Evolutionary conservation across 108 stramenopile genomes (phyloP).

Genomic region (Skeletonema potamos): DNA sequence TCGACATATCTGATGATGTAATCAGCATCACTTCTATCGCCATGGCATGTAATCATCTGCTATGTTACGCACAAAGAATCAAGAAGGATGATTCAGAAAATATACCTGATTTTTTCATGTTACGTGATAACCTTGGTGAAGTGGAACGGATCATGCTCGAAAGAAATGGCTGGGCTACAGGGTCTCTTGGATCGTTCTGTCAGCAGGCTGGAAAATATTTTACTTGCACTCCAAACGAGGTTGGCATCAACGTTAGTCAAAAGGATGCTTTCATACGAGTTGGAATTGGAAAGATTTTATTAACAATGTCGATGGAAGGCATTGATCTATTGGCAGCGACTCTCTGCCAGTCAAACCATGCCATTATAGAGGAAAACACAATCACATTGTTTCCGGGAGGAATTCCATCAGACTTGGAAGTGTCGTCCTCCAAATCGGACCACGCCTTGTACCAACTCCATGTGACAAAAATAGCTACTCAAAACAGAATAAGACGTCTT

Average conservation of each 20-base stretch:
- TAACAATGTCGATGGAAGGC: slow-evolving; percentile 17
- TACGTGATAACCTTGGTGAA: not conserved
- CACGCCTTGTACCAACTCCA: slow-evolving; percentile 39
- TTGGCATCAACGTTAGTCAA: not conserved
- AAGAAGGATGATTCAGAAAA: not conserved
- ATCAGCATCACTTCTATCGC: not conserved
- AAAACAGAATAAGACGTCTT: slow-evolving; percentile 16
- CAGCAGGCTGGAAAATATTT: slow-evolving; percentile 6
- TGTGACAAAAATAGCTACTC: slow-evolving; percentile 15
- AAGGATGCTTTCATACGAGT: not conserved
- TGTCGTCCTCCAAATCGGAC: slow-evolving; percentile 3
- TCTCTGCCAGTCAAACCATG: slow-evolving; percentile 17
- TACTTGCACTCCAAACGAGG: not conserved
- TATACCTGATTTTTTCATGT: slow-evolving; percentile 4
- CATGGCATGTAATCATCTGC: slow-evolving; percentile 4
- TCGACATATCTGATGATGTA: not conserved
- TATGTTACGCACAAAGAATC: not conserved
- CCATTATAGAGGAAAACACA: slow-evolving; percentile 22
- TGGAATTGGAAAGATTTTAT: slow-evolving; percentile 8
- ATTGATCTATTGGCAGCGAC: slow-evolving; percentile 26
- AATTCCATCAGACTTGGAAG: slow-evolving; percentile 10
- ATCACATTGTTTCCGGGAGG: slow-evolving; percentile 32
- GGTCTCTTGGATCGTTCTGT: slow-evolving; percentile 21
- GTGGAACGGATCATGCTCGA: slow-evolving; percentile 19
- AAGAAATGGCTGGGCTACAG: slow-evolving; percentile 7